These are phyloP conservation scores for Cafeteria roenbergensis DNA, from an alignment of 108 stramenopile species.

Conservation along the genomic window DNA sequence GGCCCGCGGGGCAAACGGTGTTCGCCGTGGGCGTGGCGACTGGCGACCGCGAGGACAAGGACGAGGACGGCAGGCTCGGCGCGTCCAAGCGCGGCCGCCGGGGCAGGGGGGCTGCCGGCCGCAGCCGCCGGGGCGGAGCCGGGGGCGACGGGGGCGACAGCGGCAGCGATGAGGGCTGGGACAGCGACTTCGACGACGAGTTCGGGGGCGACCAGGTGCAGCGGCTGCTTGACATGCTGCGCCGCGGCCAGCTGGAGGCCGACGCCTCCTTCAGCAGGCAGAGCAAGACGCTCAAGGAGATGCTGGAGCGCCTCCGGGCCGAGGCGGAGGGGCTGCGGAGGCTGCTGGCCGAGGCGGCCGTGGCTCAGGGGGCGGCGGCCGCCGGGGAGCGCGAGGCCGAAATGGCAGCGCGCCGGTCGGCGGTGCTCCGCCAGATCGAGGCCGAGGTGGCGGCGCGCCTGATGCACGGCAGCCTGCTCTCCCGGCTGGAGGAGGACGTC, in stretches of 20 bases:
- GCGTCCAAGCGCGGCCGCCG: too few species aligned
- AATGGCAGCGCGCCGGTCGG: neutral
- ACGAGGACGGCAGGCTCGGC: too few species aligned
- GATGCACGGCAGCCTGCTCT: neutral
- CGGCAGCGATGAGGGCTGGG: slow-evolving; percentile 4
- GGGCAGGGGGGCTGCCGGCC: too few species aligned
- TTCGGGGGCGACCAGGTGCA: neutral
- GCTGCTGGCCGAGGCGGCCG: neutral
- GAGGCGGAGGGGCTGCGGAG: neutral
- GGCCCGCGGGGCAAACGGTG: too few species aligned
- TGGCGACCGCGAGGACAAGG: too few species aligned
- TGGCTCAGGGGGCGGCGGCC: neutral
- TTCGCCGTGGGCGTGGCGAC: too few species aligned
- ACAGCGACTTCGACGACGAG: neutral
- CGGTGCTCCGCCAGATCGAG: neutral
- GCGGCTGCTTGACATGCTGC: neutral
- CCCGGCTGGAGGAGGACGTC: neutral
- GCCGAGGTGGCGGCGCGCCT: neutral
- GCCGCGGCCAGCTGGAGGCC: slow-evolving; percentile 27
- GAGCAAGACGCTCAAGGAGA: neutral
- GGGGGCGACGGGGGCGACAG: neutral
- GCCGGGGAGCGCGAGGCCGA: neutral
- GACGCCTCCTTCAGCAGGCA: slow-evolving; percentile 24
- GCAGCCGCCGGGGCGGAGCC: too few species aligned
- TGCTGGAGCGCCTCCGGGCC: neutral